Evolutionary conservation across 2,329 filamentous ascomycete species (phyloP), one percentile per base, ranked within the genome.

Genomic region (Phaeosphaeriaceae sp.): DNA sequence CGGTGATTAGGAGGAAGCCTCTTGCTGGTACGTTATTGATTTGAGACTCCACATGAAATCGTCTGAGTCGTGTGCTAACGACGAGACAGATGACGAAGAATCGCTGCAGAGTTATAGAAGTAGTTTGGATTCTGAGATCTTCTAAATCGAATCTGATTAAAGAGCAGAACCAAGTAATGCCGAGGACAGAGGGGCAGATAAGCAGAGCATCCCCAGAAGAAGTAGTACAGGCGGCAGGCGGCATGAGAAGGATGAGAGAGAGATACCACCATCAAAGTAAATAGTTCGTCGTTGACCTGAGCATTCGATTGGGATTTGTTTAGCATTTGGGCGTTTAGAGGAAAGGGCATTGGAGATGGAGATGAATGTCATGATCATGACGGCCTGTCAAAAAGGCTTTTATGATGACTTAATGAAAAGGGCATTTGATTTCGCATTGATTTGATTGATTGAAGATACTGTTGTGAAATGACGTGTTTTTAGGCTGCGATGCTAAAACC

Each of bases 1-100:
- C 74, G 1, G 75, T 76, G 6, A 63, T 77, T 25, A 62, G 75
- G 50, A 75, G 76, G 59, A 76, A 76, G 62, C 76, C 76, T 21
- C 61, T 77, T 54, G 64, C 53, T 56, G 69, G 74, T 77, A 72
- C 25, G 73, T 68, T 47, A 15, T 44, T 27, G n/a, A 21, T 9
- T 44, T 13, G 40, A 20, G 15, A 15, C 44, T 21, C 20, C n/a
- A 22, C 10, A 4, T 17, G 9, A n/a, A 19, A 7, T 7, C n/a
- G n/a, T n/a, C n/a, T 36, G 21, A n/a, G 7, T 3, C 15, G 3
- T 2, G 41, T 24, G 31, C 57, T 67, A 56, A 66, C 27, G 6
- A 45, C 22, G 42, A 19, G 11, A 50, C 19, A 68, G 67, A 61
- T 15, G 74, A 77, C 49, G 65, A 67, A 36, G 70, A 73, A 63